Evolutionary conservation across 2,329 filamentous ascomycete genomes (phyloP).

Genomic region (Colletotrichum camelliae): DNA sequence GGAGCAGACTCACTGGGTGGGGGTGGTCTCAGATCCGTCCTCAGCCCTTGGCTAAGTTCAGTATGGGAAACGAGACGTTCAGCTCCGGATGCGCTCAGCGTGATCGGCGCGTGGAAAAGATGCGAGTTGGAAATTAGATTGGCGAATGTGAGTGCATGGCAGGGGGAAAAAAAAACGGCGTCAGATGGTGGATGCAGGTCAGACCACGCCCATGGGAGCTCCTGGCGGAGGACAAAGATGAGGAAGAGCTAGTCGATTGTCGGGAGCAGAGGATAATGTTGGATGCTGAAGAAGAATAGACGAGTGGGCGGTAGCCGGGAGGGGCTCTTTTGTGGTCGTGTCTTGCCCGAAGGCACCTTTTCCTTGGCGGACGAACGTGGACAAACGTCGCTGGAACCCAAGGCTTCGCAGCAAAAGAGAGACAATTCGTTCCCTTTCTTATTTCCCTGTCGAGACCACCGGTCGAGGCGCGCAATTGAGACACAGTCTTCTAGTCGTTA

Average conservation of each 20-base stretch:
- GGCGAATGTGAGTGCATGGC: neutral
- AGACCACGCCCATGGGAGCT: conserved; percentile 9
- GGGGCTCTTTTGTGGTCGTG: conserved; percentile 5
- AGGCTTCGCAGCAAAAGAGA: conserved; percentile 2
- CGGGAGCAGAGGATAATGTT: neutral
- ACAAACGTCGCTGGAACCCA: neutral
- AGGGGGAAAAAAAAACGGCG: neutral
- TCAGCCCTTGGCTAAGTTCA: conserved; percentile 7
- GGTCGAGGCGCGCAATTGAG: neutral
- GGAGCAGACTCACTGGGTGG: conserved; percentile 15
- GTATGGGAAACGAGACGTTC: neutral
- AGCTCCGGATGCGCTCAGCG: conserved; percentile 13
- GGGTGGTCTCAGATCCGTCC: conserved; percentile 15
- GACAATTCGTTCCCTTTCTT: neutral
- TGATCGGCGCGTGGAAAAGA: neutral
- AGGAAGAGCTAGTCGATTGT: neutral
- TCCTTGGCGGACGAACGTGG: conserved; percentile 9
- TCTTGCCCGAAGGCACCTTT: neutral
- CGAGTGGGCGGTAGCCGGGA: neutral
- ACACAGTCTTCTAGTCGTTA: conserved; percentile 6
- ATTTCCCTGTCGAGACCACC: neutral
- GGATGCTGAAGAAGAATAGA: neutral
- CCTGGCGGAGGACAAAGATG: neutral
- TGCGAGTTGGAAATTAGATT: neutral
- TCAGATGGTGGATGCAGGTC: conserved; percentile 3